Percentiles rank a stretch among this genome's conserved stretches.
Evolutionary conservation across 208 protist species (phyloP).

Genomic region (Acanthamoeba triangularis): DNA sequence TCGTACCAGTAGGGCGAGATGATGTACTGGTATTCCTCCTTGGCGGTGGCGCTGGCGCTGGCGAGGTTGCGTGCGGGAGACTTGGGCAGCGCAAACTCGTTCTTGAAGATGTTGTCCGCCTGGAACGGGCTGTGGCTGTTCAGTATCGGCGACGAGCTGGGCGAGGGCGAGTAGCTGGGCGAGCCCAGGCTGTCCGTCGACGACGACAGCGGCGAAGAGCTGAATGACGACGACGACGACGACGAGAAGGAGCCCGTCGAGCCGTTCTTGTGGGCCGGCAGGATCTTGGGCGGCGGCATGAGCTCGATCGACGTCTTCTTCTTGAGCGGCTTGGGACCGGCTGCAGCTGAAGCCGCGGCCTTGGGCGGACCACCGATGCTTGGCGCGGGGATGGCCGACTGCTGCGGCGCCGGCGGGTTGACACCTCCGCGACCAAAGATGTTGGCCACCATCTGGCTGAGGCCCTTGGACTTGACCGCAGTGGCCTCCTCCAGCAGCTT

Average conservation of each 20-base stretch:
- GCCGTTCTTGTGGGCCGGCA: not conserved
- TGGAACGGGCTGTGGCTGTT: not conserved
- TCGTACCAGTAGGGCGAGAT: slow-evolving; percentile 15
- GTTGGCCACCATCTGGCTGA: slow-evolving; percentile 42
- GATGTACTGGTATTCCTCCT: not conserved
- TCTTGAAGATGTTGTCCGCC: not conserved
- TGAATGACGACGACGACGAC: not conserved
- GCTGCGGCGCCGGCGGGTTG: not conserved
- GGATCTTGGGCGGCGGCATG: slow-evolving; percentile 22
- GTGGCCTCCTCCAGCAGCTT: not conserved
- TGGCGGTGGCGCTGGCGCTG: not conserved
- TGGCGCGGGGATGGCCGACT: not conserved
- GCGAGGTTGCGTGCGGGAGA: not conserved
- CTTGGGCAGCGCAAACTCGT: slow-evolving; percentile 36
- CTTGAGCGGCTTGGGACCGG: not conserved
- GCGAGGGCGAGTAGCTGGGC: not conserved
- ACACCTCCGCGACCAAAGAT: not conserved
- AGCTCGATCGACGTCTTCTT: slow-evolving; percentile 46
- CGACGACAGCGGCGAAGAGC: not conserved
- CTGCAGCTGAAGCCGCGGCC: not conserved
- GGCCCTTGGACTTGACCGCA: slow-evolving; percentile 23
- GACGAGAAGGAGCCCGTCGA: not conserved
- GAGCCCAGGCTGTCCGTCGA: not conserved
- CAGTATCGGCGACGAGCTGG: not conserved
- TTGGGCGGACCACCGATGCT: not conserved